Conservation (phyloP, 1,284 basidiomycete genomes). For the Rhodotorula sp. region DNA sequence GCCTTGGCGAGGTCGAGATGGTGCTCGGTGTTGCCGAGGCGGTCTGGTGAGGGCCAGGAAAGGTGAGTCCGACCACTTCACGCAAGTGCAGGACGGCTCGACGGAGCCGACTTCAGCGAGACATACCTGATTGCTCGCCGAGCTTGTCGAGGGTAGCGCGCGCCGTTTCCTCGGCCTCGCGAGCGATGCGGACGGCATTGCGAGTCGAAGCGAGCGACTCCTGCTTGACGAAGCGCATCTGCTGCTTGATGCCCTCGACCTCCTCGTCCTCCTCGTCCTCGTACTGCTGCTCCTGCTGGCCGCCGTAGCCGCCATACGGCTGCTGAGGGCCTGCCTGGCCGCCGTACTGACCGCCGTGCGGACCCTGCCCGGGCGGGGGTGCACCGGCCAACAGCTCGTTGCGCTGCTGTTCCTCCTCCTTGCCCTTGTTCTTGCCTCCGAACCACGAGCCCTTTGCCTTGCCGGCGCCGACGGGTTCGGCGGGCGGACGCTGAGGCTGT, state of each 20-base stretch:
- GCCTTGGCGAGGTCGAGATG: conserved; percentile 93
- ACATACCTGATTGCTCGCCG: conserved; percentile 90
- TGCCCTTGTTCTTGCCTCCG: conserved; percentile 35
- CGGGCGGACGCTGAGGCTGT: conserved; percentile 9
- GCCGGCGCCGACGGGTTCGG: neutral
- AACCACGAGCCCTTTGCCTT: conserved; percentile 27
- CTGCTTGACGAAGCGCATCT: conserved; percentile 88
- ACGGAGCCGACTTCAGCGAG: neutral
- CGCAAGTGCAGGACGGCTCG: neutral
- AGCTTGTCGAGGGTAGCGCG: conserved; percentile 79
- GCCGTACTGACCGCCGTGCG: neutral
- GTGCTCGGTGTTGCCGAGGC: conserved; percentile 90
- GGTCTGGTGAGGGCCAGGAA: conserved; percentile 46
- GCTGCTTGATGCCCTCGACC: conserved; percentile 92
- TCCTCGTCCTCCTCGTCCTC: conserved; percentile 88
- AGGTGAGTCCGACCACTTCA: neutral
- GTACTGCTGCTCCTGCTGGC: conserved; percentile 22
- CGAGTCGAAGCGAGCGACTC: conserved; percentile 86
- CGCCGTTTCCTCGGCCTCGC: conserved; percentile 95
- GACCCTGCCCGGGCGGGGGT: conserved; percentile 21
- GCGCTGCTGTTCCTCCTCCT: conserved; percentile 15
- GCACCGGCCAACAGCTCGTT: conserved; percentile 31
- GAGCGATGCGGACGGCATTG: conserved; percentile 88
- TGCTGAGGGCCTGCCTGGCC: neutral
- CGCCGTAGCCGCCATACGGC: conserved; percentile 7